Evolutionary conservation across 2,329 filamentous ascomycete genomes (phyloP).

Genomic region (Penicillium brasilianum): DNA sequence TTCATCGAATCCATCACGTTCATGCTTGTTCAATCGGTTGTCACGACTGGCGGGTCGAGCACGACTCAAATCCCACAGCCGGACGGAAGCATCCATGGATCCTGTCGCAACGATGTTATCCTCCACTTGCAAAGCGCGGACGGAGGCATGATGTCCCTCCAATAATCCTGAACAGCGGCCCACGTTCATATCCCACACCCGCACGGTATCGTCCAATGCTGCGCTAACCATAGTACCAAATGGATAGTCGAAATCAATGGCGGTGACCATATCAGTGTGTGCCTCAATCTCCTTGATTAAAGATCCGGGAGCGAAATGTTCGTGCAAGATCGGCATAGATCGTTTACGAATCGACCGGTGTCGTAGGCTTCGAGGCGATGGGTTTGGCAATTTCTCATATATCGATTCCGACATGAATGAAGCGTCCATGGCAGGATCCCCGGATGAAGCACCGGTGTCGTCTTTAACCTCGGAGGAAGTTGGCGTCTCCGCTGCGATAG

Average conservation of each 20-base stretch:
- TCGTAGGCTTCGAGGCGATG: conserved; percentile 61
- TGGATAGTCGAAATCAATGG: conserved; percentile 94
- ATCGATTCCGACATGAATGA: conserved; percentile 98
- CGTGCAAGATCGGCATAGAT: conserved; percentile 93
- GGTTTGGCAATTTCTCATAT: conserved; percentile 84
- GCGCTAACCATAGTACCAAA: conserved; percentile 95
- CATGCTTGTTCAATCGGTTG: conserved; percentile 58
- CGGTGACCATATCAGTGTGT: conserved; percentile 85
- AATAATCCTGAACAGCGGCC: conserved; percentile 89
- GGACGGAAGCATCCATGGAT: conserved; percentile 91
- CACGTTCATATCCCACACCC: conserved; percentile 95
- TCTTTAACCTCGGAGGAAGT: conserved; percentile 49
- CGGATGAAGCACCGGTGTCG: conserved; percentile 56
- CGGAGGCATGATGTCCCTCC: conserved; percentile 93
- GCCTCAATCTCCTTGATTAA: conserved; percentile 86
- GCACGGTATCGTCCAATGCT: conserved; percentile 88
- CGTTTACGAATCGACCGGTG: conserved; percentile 56
- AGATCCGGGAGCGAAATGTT: conserved; percentile 89
- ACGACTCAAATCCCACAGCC: conserved; percentile 91
- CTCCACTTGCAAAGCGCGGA: conserved; percentile 88
- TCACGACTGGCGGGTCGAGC: conserved; percentile 77
- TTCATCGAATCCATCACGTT: conserved; percentile 53
- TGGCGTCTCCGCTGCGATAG: conserved; percentile 41
- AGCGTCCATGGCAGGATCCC: conserved; percentile 58
- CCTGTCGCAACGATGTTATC: conserved; percentile 95